phyloP scores from a whole-genome alignment of 2,329 filamentous ascomycete genomes.

The Microdochium trichocladiopsis region DNA sequence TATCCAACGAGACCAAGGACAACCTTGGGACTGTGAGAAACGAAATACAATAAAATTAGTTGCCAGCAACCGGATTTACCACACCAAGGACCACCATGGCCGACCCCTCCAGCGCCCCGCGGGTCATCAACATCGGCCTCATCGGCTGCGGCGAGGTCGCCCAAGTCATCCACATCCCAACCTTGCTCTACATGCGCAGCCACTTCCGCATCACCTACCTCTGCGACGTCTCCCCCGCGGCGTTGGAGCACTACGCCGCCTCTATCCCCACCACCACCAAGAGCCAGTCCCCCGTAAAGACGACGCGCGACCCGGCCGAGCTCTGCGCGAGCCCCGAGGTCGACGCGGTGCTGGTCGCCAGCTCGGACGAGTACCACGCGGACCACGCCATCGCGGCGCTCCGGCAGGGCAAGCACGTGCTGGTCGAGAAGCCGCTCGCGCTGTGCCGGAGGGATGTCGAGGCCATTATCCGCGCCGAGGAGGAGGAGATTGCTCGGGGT shows the following conservation, averaged over 20 bases:
- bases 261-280: slow-evolving; percentile 2
- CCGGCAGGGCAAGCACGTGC: slow-evolving; percentile 40
- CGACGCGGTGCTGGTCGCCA: slow-evolving; percentile 43
- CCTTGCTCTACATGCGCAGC: slow-evolving; percentile 27
- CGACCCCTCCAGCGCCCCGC: not conserved
- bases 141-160: slow-evolving; percentile 41
- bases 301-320: slow-evolving; percentile 24
- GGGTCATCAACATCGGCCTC: slow-evolving; percentile 26
- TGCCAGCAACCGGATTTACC: too few relatives aligned
- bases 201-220: slow-evolving; percentile 38
- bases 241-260: slow-evolving; percentile 15
- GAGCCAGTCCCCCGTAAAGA: slow-evolving; percentile 1
- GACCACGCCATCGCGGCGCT: slow-evolving; percentile 38
- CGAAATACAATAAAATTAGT: too few relatives aligned
- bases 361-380: slow-evolving; percentile 42
- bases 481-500: slow-evolving; percentile 24
- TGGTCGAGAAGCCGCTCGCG: slow-evolving; percentile 49
- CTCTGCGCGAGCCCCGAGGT: slow-evolving; percentile 28
- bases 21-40: too few relatives aligned
- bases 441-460: slow-evolving; percentile 34
- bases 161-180: slow-evolving; percentile 47
- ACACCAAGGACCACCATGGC: not conserved
- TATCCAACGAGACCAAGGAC: too few relatives aligned
- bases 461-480: slow-evolving; percentile 39
- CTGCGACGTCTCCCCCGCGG: slow-evolving; percentile 38